Percentiles rank a stretch among this genome's conserved stretches.
Evolutionary conservation across 768 basidiomycete species (phyloP).

Genomic region (Termitomyces sp.): DNA sequence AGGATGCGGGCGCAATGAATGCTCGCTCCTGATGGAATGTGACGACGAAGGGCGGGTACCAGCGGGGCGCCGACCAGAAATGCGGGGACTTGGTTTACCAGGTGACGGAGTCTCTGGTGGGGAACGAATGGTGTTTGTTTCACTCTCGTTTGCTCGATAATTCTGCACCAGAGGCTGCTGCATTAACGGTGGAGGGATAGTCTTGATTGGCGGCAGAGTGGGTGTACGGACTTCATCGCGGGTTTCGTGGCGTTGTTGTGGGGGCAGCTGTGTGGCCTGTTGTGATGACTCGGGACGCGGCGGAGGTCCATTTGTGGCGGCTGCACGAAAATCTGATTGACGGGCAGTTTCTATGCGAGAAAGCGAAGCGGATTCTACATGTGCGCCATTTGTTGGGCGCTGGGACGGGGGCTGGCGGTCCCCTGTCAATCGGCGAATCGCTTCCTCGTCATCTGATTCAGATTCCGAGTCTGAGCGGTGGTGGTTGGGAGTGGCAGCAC

Average conservation of each 20-base stretch:
- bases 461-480: conserved; percentile 41
- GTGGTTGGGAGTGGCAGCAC: conserved; percentile 62
- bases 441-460: conserved; percentile 30
- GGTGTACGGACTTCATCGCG: conserved; percentile 11
- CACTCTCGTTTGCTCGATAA: conserved; percentile 1
- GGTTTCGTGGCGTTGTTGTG: conserved; percentile 3
- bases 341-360: conserved; percentile 35
- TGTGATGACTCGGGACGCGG: neutral
- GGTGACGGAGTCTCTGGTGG: conserved; percentile 14
- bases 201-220: conserved; percentile 14
- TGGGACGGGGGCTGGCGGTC: conserved; percentile 9
- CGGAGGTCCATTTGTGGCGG: conserved; percentile 4
- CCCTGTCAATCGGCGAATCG: conserved; percentile 17
- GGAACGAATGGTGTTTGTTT: neutral
- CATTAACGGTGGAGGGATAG: conserved; percentile 1
- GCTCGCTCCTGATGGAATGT: conserved; percentile 44
- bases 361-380: conserved; percentile 15
- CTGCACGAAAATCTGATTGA: conserved; percentile 27
- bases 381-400: conserved; percentile 6
- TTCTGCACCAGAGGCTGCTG: conserved; percentile 9
- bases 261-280: neutral
- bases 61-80: conserved; percentile 35
- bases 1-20: conserved; percentile 63
- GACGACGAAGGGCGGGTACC: conserved; percentile 60
- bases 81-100: conserved; percentile 24